These are phyloP conservation scores for Poterioochromonas sp. DNA, from an alignment of 352 stramenopile species.

Conservation along the genomic window DNA sequence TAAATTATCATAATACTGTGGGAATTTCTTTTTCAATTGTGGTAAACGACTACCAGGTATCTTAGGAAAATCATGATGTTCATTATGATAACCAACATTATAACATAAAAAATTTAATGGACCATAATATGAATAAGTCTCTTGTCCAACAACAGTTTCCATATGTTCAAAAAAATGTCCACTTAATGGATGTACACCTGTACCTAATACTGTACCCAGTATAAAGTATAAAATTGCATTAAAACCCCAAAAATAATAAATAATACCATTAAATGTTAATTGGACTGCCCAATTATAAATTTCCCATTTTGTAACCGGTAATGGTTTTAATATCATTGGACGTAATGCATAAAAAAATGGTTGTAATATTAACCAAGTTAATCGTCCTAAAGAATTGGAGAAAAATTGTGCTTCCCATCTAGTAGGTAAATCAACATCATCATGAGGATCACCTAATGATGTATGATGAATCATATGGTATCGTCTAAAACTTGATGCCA, in stretches of 20 bases:
- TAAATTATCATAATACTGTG: conserved; percentile 89
- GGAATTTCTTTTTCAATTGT: conserved; percentile 69
- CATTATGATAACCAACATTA: conserved; percentile 96
- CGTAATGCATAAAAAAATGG: conserved; percentile 82
- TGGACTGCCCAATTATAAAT: conserved; percentile 68
- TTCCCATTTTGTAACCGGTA: conserved; percentile 64
- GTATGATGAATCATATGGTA: conserved; percentile 96
- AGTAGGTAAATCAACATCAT: conserved; percentile 88
- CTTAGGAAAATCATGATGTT: conserved; percentile 94
- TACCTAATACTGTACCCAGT: conserved; percentile 73
- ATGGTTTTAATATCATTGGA: conserved; percentile 74
- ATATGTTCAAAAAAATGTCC: conserved; percentile 98
- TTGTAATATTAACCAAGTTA: conserved; percentile 82
- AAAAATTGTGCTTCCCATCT: conserved; percentile 57
- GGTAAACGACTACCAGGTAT: conserved; percentile 72
- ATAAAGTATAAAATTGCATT: conserved; percentile 80
- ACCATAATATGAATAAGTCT: conserved; percentile 97
- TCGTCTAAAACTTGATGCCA: conserved; percentile 74
- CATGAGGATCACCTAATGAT: conserved; percentile 80
- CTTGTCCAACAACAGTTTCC: conserved; percentile 80
- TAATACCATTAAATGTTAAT: conserved; percentile 65
- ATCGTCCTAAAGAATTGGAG: conserved; percentile 64
- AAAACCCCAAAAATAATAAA: conserved; percentile 66
- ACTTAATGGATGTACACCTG: conserved; percentile 83
- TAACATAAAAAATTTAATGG: conserved; percentile 89